Conservation (phyloP, 345 rosid genomes). For the Salix brachista region DNA sequence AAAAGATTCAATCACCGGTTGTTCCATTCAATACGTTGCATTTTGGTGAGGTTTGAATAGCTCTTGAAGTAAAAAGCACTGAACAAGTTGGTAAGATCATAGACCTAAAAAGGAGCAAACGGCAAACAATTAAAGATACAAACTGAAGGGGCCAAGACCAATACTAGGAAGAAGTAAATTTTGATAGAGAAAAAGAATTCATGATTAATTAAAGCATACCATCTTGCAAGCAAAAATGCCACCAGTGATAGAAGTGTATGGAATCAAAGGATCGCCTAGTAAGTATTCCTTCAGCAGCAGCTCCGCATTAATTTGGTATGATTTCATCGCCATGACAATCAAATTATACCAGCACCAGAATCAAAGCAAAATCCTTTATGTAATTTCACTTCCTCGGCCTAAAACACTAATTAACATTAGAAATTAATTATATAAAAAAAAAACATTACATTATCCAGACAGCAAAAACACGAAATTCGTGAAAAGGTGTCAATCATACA, state of each 20-base stretch:
- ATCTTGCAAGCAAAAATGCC: conserved; percentile 52
- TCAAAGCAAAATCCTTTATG: conserved; percentile 8
- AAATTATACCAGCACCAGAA: conserved; percentile 11
- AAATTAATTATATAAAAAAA: background rate
- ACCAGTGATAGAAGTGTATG: conserved; percentile 53
- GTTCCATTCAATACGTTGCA: conserved; percentile 76
- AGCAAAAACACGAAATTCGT: background rate
- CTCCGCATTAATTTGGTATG: conserved; percentile 54
- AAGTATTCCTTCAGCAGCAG: conserved; percentile 51
- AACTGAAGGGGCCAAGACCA: background rate
- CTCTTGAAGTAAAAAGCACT: conserved; percentile 59
- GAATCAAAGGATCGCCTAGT: conserved; percentile 49
- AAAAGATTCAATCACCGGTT: conserved; percentile 50
- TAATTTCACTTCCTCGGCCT: background rate
- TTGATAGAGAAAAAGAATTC: background rate
- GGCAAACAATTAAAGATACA: background rate
- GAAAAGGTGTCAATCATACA: background rate
- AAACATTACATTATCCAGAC: background rate
- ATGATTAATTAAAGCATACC: conserved; percentile 28
- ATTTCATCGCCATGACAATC: conserved; percentile 13
- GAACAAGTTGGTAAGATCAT: conserved; percentile 57
- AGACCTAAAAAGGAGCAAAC: conserved; percentile 39
- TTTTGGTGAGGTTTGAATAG: conserved; percentile 52
- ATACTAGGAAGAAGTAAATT: background rate
- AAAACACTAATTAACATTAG: background rate